Conservation (phyloP, 768 basidiomycete genomes). For the Lactifluus pinguis region DNA sequence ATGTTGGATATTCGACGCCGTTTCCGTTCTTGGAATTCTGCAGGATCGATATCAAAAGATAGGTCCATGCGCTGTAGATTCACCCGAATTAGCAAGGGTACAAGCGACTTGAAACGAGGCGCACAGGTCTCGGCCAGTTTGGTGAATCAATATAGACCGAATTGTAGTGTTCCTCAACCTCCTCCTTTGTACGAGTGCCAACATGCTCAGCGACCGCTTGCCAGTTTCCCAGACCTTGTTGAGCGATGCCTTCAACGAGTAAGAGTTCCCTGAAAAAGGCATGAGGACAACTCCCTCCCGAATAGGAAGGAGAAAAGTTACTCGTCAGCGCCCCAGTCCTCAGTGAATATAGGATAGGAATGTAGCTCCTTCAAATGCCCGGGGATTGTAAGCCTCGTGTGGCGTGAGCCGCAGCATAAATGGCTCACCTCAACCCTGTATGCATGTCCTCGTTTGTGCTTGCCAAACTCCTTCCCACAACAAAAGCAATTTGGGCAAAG, state of each 20-base stretch:
- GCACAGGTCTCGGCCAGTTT: conserved; percentile 74
- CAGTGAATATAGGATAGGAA: conserved; percentile 90
- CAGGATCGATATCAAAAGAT: conserved; percentile 62
- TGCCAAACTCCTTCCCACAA: conserved; percentile 78
- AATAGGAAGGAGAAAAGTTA: conserved; percentile 33
- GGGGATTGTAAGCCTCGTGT: conserved; percentile 11
- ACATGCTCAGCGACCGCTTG: conserved; percentile 91
- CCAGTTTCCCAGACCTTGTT: conserved; percentile 93
- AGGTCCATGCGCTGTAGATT: conserved; percentile 34
- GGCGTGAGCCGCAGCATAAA: neutral
- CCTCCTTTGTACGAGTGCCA: conserved; percentile 88
- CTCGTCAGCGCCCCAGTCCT: conserved; percentile 99
- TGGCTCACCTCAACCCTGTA: conserved; percentile 81
- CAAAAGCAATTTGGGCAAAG: conserved; percentile 92
- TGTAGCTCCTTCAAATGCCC: conserved; percentile 65
- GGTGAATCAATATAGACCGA: conserved; percentile 70
- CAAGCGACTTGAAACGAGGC: conserved; percentile 21
- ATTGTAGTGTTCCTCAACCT: conserved; percentile 86
- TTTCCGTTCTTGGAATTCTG: conserved; percentile 84
- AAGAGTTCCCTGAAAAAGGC: conserved; percentile 64
- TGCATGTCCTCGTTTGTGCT: conserved; percentile 76
- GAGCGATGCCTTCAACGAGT: conserved; percentile 77
- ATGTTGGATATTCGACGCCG: conserved; percentile 80
- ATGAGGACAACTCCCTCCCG: neutral
- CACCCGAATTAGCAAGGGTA: conserved; percentile 12